Percentiles rank a stretch among this genome's conserved stretches.
Conservation (phyloP, 805 yeast genomes). For the Saccharomycopsis fibuligera region DNA sequence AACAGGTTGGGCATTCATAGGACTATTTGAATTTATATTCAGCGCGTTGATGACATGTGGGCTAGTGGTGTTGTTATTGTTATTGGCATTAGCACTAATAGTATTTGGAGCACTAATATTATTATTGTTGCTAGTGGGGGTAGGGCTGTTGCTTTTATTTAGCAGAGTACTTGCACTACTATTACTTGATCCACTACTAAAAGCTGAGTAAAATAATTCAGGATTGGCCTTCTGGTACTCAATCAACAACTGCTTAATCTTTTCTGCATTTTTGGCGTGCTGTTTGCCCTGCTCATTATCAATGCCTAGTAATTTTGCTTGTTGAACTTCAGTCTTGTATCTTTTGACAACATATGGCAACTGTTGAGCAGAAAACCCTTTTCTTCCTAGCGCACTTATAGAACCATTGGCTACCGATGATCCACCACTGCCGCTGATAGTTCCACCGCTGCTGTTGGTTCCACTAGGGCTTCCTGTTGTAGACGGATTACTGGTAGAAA, state of each 20-base stretch:
- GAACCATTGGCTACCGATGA: not conserved
- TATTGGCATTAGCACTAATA: too few relatives aligned
- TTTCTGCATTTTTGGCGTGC: conserved; percentile 18
- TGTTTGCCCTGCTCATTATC: conserved; percentile 16
- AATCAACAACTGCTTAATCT: conserved; percentile 11
- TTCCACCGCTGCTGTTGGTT: not conserved
- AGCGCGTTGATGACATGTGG: too few relatives aligned
- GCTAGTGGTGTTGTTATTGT: too few relatives aligned
- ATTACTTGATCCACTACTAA: too few relatives aligned
- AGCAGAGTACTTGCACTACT: too few relatives aligned
- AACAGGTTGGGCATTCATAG: too few relatives aligned
- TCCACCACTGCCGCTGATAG: not conserved
- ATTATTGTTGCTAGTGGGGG: too few relatives aligned
- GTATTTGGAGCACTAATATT: too few relatives aligned
- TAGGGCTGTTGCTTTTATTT: too few relatives aligned
- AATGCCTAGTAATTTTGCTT: conserved; percentile 4
- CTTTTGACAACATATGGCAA: conserved; percentile 16
- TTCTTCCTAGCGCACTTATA: not conserved
- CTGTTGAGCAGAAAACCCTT: conserved; percentile 6
- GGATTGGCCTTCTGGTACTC: conserved; percentile 8
- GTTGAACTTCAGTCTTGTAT: conserved; percentile 15
- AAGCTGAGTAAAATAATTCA: not conserved
- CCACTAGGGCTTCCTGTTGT: not conserved
- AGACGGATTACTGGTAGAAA: not conserved
- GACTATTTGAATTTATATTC: too few relatives aligned